Conservation (phyloP, 1,139 yeast species). For the Taphrina flavorubra region DNA sequence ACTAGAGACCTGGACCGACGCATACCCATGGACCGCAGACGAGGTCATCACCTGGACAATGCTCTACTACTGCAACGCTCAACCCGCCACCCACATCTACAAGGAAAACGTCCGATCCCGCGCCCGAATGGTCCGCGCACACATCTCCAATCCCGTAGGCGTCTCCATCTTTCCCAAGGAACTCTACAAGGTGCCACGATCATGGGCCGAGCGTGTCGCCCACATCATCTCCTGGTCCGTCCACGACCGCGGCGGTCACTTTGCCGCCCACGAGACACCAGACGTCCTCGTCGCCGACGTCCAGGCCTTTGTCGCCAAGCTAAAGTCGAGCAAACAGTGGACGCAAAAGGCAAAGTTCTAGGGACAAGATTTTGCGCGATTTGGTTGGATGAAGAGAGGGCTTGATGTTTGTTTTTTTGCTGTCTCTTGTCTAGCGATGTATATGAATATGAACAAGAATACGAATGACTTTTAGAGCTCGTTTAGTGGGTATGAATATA, state of each 20-base stretch:
- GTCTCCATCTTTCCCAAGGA: slow-evolving; percentile 38
- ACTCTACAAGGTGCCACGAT: slow-evolving; percentile 32
- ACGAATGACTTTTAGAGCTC: no score
- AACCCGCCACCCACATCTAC: slow-evolving; percentile 40
- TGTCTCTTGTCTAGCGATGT: neutral
- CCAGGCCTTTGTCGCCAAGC: slow-evolving; percentile 22
- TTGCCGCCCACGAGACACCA: slow-evolving; percentile 39
- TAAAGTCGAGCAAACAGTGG: slow-evolving; percentile 25
- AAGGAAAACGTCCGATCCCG: slow-evolving; percentile 14
- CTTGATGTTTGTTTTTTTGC: no score
- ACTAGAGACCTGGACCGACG: slow-evolving; percentile 32
- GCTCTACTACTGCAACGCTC: slow-evolving; percentile 33
- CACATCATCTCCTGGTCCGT: slow-evolving; percentile 20
- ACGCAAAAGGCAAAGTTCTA: slow-evolving; percentile 36
- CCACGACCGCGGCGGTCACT: slow-evolving; percentile 40
- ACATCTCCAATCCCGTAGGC: slow-evolving; percentile 35
- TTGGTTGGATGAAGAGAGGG: neutral
- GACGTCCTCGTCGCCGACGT: slow-evolving; percentile 37
- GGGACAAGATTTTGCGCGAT: neutral
- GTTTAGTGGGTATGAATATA: neutral
- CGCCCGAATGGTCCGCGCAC: neutral
- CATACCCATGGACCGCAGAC: slow-evolving; percentile 33
- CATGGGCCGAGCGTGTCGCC: slow-evolving; percentile 30
- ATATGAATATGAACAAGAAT: neutral
- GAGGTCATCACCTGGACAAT: slow-evolving; percentile 39